These are phyloP conservation scores for Botrytis medusae DNA, from an alignment of 2,329 filamentous ascomycete genomes.

Conservation along the genomic window DNA sequence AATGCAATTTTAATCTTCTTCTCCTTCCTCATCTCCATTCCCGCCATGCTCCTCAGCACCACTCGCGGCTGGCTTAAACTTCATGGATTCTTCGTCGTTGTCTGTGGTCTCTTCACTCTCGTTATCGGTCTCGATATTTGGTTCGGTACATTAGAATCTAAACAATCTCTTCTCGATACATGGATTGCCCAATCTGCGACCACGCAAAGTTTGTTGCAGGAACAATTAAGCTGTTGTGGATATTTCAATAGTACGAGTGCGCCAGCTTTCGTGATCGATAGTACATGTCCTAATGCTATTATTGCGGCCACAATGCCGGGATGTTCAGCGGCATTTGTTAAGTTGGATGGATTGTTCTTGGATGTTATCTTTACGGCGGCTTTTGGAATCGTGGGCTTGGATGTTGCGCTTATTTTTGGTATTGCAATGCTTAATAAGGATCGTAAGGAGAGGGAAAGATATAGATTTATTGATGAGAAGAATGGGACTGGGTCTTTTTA, in stretches of 20 bases:
- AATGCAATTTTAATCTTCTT: slow-evolving; percentile 72
- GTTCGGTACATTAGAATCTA: slow-evolving; percentile 70
- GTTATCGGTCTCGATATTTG: slow-evolving; percentile 66
- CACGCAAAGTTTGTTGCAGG: slow-evolving; percentile 69
- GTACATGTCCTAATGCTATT: slow-evolving; percentile 66
- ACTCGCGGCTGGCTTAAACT: slow-evolving; percentile 69
- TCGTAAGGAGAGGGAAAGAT: slow-evolving; percentile 75
- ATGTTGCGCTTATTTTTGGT: slow-evolving; percentile 57
- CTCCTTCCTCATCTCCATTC: slow-evolving; percentile 68
- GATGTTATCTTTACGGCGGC: slow-evolving; percentile 76
- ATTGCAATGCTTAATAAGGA: slow-evolving; percentile 78
- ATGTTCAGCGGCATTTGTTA: slow-evolving; percentile 66
- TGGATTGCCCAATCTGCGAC: slow-evolving; percentile 58
- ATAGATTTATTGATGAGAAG: slow-evolving; percentile 81
- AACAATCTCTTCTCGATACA: slow-evolving; percentile 58
- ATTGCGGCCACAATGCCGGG: slow-evolving; percentile 68
- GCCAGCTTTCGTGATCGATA: slow-evolving; percentile 66
- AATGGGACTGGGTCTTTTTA: slow-evolving; percentile 55
- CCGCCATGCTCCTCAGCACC: slow-evolving; percentile 66
- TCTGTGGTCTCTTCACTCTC: slow-evolving; percentile 63
- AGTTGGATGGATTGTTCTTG: slow-evolving; percentile 68
- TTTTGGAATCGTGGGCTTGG: slow-evolving; percentile 70
- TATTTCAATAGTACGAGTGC: slow-evolving; percentile 72
- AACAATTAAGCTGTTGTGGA: slow-evolving; percentile 76
- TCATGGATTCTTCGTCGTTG: slow-evolving; percentile 62